These are phyloP conservation scores for Castanea crenata DNA, from an alignment of 306 rosid genomes.

Conservation along the genomic window DNA sequence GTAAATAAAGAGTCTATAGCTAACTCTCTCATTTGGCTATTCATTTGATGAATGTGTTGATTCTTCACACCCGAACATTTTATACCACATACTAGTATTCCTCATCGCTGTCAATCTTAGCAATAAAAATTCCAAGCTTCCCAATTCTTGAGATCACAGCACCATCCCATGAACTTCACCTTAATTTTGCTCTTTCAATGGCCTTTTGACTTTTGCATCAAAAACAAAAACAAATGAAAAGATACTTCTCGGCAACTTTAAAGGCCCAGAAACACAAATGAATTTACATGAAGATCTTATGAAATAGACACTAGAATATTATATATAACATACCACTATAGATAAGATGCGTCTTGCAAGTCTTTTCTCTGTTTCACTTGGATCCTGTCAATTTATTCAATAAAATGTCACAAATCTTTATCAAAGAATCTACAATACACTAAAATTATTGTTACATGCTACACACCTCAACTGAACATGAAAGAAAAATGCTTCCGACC, in stretches of 20 bases:
- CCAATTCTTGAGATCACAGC: background rate
- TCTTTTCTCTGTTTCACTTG: slow-evolving; percentile 77
- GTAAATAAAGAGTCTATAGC: no score
- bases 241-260: background rate
- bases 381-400: slow-evolving; percentile 63
- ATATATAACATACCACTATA: slow-evolving; percentile 68
- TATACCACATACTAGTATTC: background rate
- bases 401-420: slow-evolving; percentile 25
- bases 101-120: background rate
- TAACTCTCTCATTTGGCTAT: no score
- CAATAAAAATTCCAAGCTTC: background rate
- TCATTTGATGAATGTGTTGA: no score
- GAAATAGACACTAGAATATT: background rate
- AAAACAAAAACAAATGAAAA: background rate
- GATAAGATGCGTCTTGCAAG: slow-evolving; percentile 91
- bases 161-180: background rate
- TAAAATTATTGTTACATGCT: slow-evolving; percentile 12
- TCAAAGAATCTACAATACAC: slow-evolving; percentile 12
- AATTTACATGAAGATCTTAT: background rate
- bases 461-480: slow-evolving; percentile 80
- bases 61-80: background rate
- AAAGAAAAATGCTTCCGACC: slow-evolving; percentile 71
- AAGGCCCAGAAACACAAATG: background rate
- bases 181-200: background rate
- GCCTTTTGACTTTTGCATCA: background rate